phyloP scores from a whole-genome alignment of 202 grass and related monocot genomes.

The Digitaria exilis region DNA sequence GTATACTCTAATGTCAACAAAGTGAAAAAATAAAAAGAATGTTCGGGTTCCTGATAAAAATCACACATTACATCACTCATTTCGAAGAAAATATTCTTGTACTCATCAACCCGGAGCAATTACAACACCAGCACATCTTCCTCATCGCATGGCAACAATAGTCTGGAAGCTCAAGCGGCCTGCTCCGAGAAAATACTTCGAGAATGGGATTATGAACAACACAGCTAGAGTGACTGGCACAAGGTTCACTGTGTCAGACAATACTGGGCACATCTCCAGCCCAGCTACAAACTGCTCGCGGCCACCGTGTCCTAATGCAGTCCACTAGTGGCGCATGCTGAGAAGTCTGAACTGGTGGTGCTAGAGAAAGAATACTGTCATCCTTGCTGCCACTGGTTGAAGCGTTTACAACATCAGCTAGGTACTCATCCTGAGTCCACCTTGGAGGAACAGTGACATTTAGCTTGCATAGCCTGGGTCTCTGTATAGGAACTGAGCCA shows the following conservation, averaged over 20 bases:
- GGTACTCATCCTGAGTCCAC: conserved; percentile 90
- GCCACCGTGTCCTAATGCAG: conserved; percentile 94
- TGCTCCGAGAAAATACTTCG: conserved; percentile 39
- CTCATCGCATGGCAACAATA: conserved; percentile 1
- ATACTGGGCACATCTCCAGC: conserved; percentile 91
- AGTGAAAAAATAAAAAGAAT: conserved; percentile 60
- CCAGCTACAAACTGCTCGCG: conserved; percentile 84
- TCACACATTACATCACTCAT: conserved; percentile 47
- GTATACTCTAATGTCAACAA: conserved; percentile 52
- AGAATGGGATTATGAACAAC: conserved; percentile 14
- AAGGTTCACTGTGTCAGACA: conserved; percentile 74
- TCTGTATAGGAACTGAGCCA: conserved; percentile 69
- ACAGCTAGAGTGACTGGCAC: conserved; percentile 12
- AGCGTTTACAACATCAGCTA: conserved; percentile 73
- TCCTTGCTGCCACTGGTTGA: conserved; percentile 62
- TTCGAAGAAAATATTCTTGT: background rate
- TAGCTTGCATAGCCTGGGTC: conserved; percentile 86
- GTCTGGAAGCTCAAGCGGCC: conserved; percentile 13
- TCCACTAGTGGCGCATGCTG: conserved; percentile 95
- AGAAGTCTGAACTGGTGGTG: conserved; percentile 58
- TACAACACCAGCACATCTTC: conserved; percentile 35
- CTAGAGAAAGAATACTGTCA: conserved; percentile 58
- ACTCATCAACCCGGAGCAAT: conserved; percentile 39
- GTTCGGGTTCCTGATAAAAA: conserved; percentile 47
- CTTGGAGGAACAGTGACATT: conserved; percentile 80